A percentile compares a stretch with the other conserved stretches of the same genome.
Conservation (phyloP, 2,329 filamentous ascomycete species). For the Cladosporium sp. region DNA sequence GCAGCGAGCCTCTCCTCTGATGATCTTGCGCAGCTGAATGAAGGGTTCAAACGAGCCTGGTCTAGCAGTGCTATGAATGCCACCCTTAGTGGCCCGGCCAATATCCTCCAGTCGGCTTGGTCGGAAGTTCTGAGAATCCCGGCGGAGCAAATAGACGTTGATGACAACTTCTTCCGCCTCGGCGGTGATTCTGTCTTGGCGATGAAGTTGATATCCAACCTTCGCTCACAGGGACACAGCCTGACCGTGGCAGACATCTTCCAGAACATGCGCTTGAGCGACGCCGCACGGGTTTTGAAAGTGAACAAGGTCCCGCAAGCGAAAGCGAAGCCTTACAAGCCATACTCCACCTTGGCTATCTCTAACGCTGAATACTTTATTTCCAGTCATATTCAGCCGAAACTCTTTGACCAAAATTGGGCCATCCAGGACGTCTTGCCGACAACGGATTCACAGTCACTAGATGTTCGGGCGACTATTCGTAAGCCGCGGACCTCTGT, state of each 20-base stretch:
- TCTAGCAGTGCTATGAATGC: conserved; percentile 24
- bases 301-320: conserved; percentile 26
- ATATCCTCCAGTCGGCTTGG: conserved; percentile 41
- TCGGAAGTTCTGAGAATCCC: conserved; percentile 40
- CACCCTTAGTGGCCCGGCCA: conserved; percentile 32
- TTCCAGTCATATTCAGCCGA: conserved; percentile 44
- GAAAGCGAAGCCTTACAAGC: conserved; percentile 30
- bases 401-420: conserved; percentile 38
- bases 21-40: conserved; percentile 20
- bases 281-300: conserved; percentile 49
- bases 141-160: conserved; percentile 44
- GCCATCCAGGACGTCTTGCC: conserved; percentile 23
- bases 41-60: conserved; percentile 30
- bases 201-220: conserved; percentile 52
- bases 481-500: conserved; percentile 54
- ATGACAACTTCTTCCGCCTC: conserved; percentile 56
- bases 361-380: conserved; percentile 41
- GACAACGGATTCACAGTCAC: conserved; percentile 20
- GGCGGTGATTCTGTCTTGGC: conserved; percentile 56
- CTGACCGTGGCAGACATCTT: conserved; percentile 42
- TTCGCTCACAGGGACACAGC: conserved; percentile 29
- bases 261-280: conserved; percentile 29
- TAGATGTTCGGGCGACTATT: conserved; percentile 49
- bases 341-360: conserved; percentile 47
- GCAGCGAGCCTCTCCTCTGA: conserved; percentile 23